phyloP scores from a whole-genome alignment of 805 yeast species.

The Sugiyamaella americana region DNA sequence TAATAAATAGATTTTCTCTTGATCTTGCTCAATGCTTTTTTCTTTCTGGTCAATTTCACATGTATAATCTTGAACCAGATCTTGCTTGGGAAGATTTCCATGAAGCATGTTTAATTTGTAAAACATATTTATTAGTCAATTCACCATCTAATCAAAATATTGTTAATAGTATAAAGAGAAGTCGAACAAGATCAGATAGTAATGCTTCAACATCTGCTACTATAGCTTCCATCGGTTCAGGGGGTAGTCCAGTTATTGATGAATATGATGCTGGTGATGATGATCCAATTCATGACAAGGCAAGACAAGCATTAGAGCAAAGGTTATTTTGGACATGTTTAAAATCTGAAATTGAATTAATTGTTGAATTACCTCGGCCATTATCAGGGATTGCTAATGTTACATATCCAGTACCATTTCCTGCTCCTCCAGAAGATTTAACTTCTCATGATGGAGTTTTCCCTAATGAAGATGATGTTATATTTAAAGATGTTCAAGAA shows the following conservation, averaged over 20 bases:
- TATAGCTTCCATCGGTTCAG: not conserved
- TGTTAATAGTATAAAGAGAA: not conserved
- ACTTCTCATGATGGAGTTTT: conserved; percentile 11
- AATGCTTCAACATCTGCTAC: not conserved
- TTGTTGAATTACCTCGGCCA: conserved; percentile 15
- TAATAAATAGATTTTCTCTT: conserved; percentile 10
- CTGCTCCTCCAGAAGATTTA: conserved; percentile 15
- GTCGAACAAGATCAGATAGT: not conserved
- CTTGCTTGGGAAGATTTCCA: conserved; percentile 17
- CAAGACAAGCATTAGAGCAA: conserved; percentile 14
- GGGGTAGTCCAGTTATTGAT: not conserved
- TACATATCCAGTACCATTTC: conserved; percentile 15
- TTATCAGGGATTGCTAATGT: conserved; percentile 16
- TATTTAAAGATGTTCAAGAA: conserved; percentile 10
- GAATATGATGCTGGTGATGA: not conserved
- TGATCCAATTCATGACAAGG: not conserved
- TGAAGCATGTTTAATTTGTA: conserved; percentile 16
- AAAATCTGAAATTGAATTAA: conserved; percentile 16
- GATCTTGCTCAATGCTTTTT: conserved; percentile 16
- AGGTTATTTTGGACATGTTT: conserved; percentile 19
- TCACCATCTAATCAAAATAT: not conserved
- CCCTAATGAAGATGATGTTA: conserved; percentile 11
- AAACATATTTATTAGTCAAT: conserved; percentile 10
- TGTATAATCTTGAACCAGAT: conserved; percentile 16
- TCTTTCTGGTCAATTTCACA: conserved; percentile 14